phyloP scores from a whole-genome alignment of 257 asterid species.

The Primulina tabacum region DNA sequence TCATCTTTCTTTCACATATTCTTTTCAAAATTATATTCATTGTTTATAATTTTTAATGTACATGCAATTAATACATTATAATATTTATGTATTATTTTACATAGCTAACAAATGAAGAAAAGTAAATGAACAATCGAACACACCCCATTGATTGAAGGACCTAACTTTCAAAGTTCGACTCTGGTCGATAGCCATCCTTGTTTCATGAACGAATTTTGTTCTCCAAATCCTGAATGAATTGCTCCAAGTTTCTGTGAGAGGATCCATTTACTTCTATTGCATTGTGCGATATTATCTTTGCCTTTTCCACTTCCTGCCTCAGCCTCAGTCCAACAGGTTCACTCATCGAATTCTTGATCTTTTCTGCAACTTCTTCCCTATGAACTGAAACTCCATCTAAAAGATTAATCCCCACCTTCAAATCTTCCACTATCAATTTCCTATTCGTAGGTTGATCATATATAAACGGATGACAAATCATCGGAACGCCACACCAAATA shows the following conservation, averaged over 20 bases:
- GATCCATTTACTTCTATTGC: neutral
- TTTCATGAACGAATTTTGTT: conserved; percentile 15
- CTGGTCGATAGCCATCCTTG: too few species aligned
- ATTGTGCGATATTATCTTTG: neutral
- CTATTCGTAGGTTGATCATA: conserved; percentile 21
- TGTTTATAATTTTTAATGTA: too few species aligned
- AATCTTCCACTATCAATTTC: conserved; percentile 19
- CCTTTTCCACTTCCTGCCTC: neutral
- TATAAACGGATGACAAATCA: conserved; percentile 17
- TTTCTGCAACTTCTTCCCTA: conserved; percentile 6
- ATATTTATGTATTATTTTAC: too few species aligned
- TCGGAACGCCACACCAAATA: conserved; percentile 20
- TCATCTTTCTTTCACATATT: too few species aligned
- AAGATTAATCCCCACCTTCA: conserved; percentile 19
- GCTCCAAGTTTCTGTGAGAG: neutral
- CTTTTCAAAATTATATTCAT: too few species aligned
- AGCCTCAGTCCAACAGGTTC: neutral
- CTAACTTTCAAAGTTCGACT: too few species aligned
- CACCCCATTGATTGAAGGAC: too few species aligned
- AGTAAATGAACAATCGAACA: too few species aligned
- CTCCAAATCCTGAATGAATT: neutral
- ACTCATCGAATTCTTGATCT: conserved; percentile 12
- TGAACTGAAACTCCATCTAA: neutral
- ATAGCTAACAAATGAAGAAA: too few species aligned
- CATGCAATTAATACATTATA: too few species aligned